Evolutionary conservation across 176 grass and related monocot genomes (phyloP), one percentile per base, ranked within the genome.

Genomic region (Carex littledalei): DNA sequence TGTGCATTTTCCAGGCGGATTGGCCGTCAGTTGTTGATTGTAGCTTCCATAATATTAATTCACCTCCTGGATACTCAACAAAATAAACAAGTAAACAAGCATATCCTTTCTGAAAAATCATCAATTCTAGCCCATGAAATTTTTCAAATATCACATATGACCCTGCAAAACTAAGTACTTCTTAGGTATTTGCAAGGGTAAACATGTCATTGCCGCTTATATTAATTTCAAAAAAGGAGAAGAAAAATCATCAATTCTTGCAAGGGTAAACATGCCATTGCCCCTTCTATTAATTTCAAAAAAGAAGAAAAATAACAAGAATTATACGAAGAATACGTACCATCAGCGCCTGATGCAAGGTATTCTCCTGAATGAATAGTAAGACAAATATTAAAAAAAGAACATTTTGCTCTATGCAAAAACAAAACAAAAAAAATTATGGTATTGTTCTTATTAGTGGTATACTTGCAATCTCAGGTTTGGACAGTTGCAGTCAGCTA

Each of bases 341-440:
- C 96, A 49, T 99, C 96, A 45, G 93, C 91, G 69, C 93, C 93
- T 0, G 96, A 95, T 55, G 91, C 96, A 11, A 99, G 89, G 82
- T 85, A 84, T 75, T 92, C 93, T 6, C 96, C 96, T 99, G 90
- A 69, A 88, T 62, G 21, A 17, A 90, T 63, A 64, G 29, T 85
- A 6, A 84, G 41, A 78, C 63, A 56, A 39, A 85, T 68, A 43
- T 18, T 24, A 49, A 16, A 13, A 62, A 31, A 89, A 85, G 26
- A 50, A 63, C 16, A 60, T 68, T 50, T 74, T 74, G 12, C 5
- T 74, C n/a, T 14, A 68, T 17, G 49, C 24, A 68, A 60, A 8
- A 59, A 16, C 35, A 37, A 37, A 37, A n/a, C n/a, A n/a, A 45
- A 63, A 75, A 24, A 55, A 35, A 20, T 58, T 72, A 72, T 20